Base-by-base conservation (phyloP, 1,284 basidiomycete species). In the Chondrostereum purpureum region DNA sequence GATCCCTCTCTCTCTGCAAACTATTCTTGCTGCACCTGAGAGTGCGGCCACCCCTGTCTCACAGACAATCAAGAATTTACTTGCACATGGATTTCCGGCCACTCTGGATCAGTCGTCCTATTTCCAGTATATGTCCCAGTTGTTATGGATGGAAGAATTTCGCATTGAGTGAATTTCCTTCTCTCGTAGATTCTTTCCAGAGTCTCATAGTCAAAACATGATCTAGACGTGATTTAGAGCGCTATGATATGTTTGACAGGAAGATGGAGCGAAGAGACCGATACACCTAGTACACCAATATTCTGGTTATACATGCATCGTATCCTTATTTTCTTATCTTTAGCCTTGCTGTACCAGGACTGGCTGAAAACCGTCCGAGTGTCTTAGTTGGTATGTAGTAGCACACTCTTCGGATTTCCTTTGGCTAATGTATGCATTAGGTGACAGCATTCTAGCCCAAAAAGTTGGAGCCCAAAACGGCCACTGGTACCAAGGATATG, bases 241-340 rank as follows among this genome's bases (percentile, higher is more conserved):
- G 65, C 6, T 83, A 81, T 48, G 79, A 82, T 48, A 72, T 80
- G n/a, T n/a, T n/a, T n/a, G n/a, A n/a, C n/a, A n/a, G n/a, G n/a
- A n/a, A n/a, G n/a, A n/a, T n/a, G n/a, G n/a, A n/a, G n/a, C n/a
- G n/a, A n/a, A n/a, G n/a, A n/a, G n/a, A n/a, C n/a, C n/a, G n/a
- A n/a, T n/a, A n/a, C n/a, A n/a, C n/a, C n/a, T n/a, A n/a, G n/a
- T n/a, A n/a, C n/a, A n/a, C n/a, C n/a, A n/a, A n/a, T n/a, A n/a
- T n/a, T n/a, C n/a, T n/a, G n/a, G n/a, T n/a, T n/a, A n/a, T n/a
- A n/a, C n/a, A n/a, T n/a, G n/a, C n/a, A n/a, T n/a, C n/a, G n/a
- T n/a, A n/a, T n/a, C n/a, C n/a, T n/a, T n/a, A n/a, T n/a, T n/a
- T n/a, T n/a, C n/a, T n/a, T n/a, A n/a, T n/a, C n/a, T n/a, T n/a